Evolutionary conservation across 495 filamentous ascomycete genomes (phyloP).

Genomic region (Neurospora hispaniola): DNA sequence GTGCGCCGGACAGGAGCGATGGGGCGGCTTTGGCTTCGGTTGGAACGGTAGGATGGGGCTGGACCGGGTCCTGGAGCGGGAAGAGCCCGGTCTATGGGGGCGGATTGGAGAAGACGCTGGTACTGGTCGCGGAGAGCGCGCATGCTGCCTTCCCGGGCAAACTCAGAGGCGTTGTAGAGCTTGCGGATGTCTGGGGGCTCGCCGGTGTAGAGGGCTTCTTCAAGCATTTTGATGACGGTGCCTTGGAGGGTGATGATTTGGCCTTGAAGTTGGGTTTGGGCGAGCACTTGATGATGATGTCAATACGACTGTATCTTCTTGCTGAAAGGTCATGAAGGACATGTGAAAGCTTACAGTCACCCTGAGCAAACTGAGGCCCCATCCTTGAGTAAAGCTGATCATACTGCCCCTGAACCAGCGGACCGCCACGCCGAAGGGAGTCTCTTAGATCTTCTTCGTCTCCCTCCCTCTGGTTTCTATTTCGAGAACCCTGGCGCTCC

Average conservation of each 20-base stretch:
- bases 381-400: conserved; percentile 16
- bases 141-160: conserved; percentile 24
- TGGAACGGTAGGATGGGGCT: not conserved
- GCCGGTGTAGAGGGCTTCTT: conserved; percentile 22
- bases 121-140: conserved; percentile 28
- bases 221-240: conserved; percentile 23
- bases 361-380: conserved; percentile 23
- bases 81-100: not conserved
- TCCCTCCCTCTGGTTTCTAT: not conserved
- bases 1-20: conserved; percentile 12
- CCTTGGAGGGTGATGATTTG: conserved; percentile 26
- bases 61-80: not conserved
- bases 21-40: not conserved
- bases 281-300: conserved; percentile 11
- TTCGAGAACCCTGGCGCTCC: not conserved
- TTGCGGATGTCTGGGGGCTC: conserved; percentile 13
- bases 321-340: not conserved
- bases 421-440: conserved; percentile 19
- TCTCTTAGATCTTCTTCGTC: conserved; percentile 13
- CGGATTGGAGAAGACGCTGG: conserved; percentile 17
- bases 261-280: conserved; percentile 26
- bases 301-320: not conserved
- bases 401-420: conserved; percentile 20
- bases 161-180: conserved; percentile 26
- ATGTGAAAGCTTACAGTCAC: conserved; percentile 18